Evolutionary conservation across 192 early-diverging fungal species (phyloP).

Genomic region (Coemansia sp.): DNA sequence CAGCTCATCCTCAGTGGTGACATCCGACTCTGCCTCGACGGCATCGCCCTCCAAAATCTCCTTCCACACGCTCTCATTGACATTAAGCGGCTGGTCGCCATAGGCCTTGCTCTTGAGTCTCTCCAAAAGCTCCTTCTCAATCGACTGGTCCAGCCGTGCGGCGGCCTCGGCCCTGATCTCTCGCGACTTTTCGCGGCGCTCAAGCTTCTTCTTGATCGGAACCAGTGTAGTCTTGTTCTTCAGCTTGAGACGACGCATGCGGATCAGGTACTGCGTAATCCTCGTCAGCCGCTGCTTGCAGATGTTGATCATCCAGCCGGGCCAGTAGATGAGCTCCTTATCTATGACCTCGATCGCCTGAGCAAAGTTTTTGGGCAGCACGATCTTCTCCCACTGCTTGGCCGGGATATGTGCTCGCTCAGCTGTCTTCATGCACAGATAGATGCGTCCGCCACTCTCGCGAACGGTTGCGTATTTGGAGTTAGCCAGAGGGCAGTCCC

Average conservation of each 20-base stretch:
- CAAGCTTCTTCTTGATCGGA: conserved; percentile 92
- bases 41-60: conserved; percentile 81
- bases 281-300: conserved; percentile 97
- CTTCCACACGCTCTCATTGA: conserved; percentile 84
- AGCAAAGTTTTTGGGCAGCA: conserved; percentile 88
- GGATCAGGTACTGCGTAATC: conserved; percentile 94
- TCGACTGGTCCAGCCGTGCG: conserved; percentile 84
- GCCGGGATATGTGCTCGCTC: conserved; percentile 93
- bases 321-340: conserved; percentile 89
- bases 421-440: conserved; percentile 92
- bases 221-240: conserved; percentile 78
- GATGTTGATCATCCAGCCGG: conserved; percentile 86
- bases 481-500: conserved; percentile 95
- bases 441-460: conserved; percentile 78
- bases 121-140: conserved; percentile 95
- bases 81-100: conserved; percentile 95
- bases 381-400: conserved; percentile 89
- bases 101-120: conserved; percentile 92
- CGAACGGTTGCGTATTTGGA: conserved; percentile 92
- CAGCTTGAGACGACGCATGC: conserved; percentile 85
- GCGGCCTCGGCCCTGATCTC: conserved; percentile 91
- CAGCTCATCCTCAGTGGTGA: conserved; percentile 67
- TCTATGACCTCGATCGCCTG: conserved; percentile 85
- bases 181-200: conserved; percentile 78
- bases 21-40: conserved; percentile 65